Evolutionary conservation across 2,329 filamentous ascomycete genomes (phyloP).

Genomic region (Venturiaceae sp.): DNA sequence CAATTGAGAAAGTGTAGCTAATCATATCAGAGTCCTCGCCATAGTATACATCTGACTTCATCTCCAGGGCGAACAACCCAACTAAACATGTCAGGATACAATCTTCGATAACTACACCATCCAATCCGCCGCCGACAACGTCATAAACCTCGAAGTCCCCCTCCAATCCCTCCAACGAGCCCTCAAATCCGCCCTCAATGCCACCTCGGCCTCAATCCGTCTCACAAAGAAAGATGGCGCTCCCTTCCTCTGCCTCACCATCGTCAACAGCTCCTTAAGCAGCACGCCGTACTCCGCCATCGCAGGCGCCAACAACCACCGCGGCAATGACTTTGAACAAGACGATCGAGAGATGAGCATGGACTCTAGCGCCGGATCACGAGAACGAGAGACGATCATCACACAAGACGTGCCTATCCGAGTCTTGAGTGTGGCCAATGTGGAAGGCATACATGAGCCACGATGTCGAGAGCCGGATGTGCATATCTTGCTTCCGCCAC

Average conservation of each 20-base stretch:
- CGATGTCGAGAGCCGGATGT: slow-evolving; percentile 85
- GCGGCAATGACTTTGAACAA: slow-evolving; percentile 19
- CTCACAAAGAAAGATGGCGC: slow-evolving; percentile 87
- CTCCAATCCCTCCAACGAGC: slow-evolving; percentile 81
- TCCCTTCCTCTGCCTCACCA: slow-evolving; percentile 81
- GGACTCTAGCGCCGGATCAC: slow-evolving; percentile 29
- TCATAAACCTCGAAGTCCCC: slow-evolving; percentile 93
- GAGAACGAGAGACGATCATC: slow-evolving; percentile 81
- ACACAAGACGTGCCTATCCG: slow-evolving; percentile 95
- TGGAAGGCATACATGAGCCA: slow-evolving; percentile 92
- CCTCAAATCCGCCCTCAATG: slow-evolving; percentile 78
- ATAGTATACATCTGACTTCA: slow-evolving; percentile 23
- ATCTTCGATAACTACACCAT: slow-evolving; percentile 82
- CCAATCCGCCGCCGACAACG: slow-evolving; percentile 78
- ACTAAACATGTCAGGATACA: slow-evolving; percentile 49
- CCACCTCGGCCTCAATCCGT: slow-evolving; percentile 71
- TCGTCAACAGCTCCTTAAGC: slow-evolving; percentile 62
- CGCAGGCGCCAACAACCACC: slow-evolving; percentile 14
- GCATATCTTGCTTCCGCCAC: slow-evolving; percentile 78
- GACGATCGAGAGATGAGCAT: slow-evolving; percentile 28
- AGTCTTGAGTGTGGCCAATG: slow-evolving; percentile 70
- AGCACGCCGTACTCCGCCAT: slow-evolving; percentile 28
- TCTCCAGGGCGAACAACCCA: not conserved
- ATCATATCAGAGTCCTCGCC: slow-evolving; percentile 25
- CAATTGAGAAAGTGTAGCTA: slow-evolving; percentile 6